Evolutionary conservation across 2,329 filamentous ascomycete species (phyloP).

Genomic region (Myriangium duriaei): DNA sequence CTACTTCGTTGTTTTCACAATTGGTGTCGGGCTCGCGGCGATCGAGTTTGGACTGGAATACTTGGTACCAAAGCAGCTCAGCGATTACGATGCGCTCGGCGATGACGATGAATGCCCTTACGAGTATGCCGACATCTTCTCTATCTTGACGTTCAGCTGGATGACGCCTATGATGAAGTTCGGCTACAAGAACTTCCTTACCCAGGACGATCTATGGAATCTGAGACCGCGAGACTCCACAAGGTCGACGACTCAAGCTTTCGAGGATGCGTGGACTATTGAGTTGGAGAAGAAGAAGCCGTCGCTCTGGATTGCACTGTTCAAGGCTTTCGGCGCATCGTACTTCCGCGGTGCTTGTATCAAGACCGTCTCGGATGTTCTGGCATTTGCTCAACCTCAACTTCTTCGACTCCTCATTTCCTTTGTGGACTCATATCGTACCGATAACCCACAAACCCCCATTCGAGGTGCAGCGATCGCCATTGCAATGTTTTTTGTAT

Average conservation of each 20-base stretch:
- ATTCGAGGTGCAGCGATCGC: slow-evolving; percentile 80
- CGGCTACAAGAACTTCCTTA: slow-evolving; percentile 83
- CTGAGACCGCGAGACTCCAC: slow-evolving; percentile 71
- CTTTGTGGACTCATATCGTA: slow-evolving; percentile 67
- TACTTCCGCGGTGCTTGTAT: slow-evolving; percentile 73
- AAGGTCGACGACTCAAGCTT: slow-evolving; percentile 53
- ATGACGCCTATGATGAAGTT: slow-evolving; percentile 98
- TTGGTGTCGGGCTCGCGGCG: slow-evolving; percentile 56
- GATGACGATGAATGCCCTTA: slow-evolving; percentile 62
- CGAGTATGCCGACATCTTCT: slow-evolving; percentile 91
- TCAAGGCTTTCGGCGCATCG: slow-evolving; percentile 71
- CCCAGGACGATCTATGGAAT: slow-evolving; percentile 92
- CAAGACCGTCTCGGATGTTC: slow-evolving; percentile 75
- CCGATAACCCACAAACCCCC: slow-evolving; percentile 56
- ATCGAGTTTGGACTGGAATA: slow-evolving; percentile 71
- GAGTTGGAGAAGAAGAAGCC: slow-evolving; percentile 63
- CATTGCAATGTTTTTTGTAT: slow-evolving; percentile 81
- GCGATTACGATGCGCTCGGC: slow-evolving; percentile 54
- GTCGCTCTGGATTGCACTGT: slow-evolving; percentile 76
- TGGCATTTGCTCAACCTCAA: slow-evolving; percentile 86
- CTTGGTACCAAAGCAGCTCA: slow-evolving; percentile 68
- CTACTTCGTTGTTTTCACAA: slow-evolving; percentile 66
- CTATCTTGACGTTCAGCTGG: slow-evolving; percentile 87
- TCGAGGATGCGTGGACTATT: slow-evolving; percentile 63
- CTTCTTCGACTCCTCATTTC: slow-evolving; percentile 70